These are phyloP conservation scores for Berkeleyomyces basicola DNA, from an alignment of 2,329 filamentous ascomycete genomes.

Conservation along the genomic window DNA sequence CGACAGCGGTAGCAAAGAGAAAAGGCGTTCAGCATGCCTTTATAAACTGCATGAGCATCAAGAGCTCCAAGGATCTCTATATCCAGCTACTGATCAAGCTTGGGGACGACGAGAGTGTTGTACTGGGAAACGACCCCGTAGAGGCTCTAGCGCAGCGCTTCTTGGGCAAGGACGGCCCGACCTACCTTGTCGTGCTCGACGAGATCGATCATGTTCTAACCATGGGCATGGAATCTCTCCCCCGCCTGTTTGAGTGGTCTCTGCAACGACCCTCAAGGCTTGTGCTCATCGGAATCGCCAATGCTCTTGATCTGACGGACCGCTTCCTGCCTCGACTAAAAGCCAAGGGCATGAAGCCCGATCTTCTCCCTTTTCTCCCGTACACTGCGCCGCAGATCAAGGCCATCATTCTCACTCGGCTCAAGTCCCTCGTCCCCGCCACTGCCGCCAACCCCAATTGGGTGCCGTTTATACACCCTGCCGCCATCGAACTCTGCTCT, in stretches of 20 bases:
- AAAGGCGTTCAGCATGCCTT: constrained; percentile 52
- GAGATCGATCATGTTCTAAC: constrained; percentile 91
- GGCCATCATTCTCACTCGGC: constrained; percentile 66
- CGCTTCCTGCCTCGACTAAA: constrained; percentile 88
- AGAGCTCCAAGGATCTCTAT: constrained; percentile 73
- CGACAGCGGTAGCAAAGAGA: constrained; percentile 36
- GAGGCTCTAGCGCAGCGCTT: constrained; percentile 10
- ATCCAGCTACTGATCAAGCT: constrained; percentile 58
- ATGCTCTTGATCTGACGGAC: constrained; percentile 88
- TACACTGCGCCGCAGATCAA: constrained; percentile 82
- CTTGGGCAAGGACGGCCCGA: constrained; percentile 20
- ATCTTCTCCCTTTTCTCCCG: constrained; percentile 78
- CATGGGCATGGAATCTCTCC: constrained; percentile 73
- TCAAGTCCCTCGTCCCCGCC: constrained; percentile 53
- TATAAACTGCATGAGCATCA: constrained; percentile 96
- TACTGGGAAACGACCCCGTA: constrained; percentile 25
- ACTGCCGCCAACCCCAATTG: constrained; percentile 38
- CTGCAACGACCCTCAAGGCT: constrained; percentile 65
- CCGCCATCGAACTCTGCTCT: constrained; percentile 82
- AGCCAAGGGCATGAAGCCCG: constrained; percentile 77
- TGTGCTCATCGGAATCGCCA: constrained; percentile 81
- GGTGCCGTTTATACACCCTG: constrained; percentile 81
- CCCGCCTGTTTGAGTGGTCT: constrained; percentile 94
- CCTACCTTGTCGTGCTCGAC: constrained; percentile 77
- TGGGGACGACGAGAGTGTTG: constrained; percentile 28